Evolutionary conservation across 2,329 filamentous ascomycete genomes (phyloP), one percentile per base, ranked within the genome.

Genomic region (Claviceps sp.): DNA sequence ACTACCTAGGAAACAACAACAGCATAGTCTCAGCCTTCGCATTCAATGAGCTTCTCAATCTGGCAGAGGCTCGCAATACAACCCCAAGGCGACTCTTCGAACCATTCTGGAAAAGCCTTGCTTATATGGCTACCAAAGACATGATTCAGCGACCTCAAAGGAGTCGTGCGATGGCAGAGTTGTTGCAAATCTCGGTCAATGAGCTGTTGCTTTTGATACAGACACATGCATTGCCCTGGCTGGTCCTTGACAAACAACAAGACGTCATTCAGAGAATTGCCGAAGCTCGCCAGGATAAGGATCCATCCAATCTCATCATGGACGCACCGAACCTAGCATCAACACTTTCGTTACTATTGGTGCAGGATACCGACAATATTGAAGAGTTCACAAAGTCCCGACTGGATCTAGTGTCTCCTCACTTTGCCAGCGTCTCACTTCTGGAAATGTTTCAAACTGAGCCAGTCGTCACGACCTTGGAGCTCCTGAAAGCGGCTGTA

Each of bases 91-190:
- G 82, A 16, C 71, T 98, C 0, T 84, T 97, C 52, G 81, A 84
- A 52, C 89, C 91, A 0, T 97, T 89, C 65, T 97, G 91, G 90
- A 81, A 82, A 57, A 91, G 79, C 34, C 74, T 98, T 45, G 90
- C 89, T 0, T 85, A 91, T 54, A 78, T 84, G 48, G 83, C 88
- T 2, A 84, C 93, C 30, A 91, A 89, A 63, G 88, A 95, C 59
- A 76, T 97, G 55, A 76, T 84, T 22, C 76, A 79, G 47, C 80
- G 85, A 47, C 91, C 93, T n/a, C 87, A 93, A 60, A 85, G 90
- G 62, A 84, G 83, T 47, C 82, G 87, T 52, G 77, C 85, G 45
- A 75, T 97, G 48, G 88, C 89, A 24, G 89, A 95, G 57, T 69
- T 97, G 34, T 74, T 96, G 40, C 82, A 84, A 49, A 84, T 89